phyloP scores from a whole-genome alignment of 169 alveolate genomes.

The Neospora caninum region DNA sequence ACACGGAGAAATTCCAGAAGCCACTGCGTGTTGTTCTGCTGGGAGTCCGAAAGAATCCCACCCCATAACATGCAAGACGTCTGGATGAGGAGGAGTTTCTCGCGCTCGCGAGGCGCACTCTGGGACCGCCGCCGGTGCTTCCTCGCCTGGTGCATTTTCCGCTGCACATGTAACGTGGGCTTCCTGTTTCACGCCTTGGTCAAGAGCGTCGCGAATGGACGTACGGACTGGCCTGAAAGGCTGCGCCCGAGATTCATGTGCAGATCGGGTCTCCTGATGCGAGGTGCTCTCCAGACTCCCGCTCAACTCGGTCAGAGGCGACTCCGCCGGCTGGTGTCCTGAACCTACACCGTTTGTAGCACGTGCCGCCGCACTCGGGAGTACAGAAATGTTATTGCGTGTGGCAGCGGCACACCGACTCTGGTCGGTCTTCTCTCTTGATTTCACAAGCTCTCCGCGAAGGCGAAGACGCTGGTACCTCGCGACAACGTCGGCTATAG shows the following conservation, averaged over 20 bases:
- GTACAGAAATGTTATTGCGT: too few species aligned
- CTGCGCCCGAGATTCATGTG: too few species aligned
- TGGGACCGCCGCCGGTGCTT: not conserved
- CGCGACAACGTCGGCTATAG: slow-evolving; percentile 89
- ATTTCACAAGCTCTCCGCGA: not conserved
- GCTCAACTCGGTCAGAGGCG: too few species aligned
- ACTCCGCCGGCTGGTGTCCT: too few species aligned
- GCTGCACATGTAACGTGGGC: not conserved
- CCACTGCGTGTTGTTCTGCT: slow-evolving; percentile 91
- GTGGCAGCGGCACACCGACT: too few species aligned
- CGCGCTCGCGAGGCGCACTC: slow-evolving; percentile 7
- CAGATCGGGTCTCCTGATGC: too few species aligned
- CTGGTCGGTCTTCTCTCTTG: not conserved
- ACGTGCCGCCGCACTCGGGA: too few species aligned
- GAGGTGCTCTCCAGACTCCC: too few species aligned
- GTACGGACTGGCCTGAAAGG: too few species aligned
- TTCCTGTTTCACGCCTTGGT: not conserved
- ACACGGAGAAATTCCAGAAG: slow-evolving; percentile 77
- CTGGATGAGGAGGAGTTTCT: slow-evolving; percentile 74
- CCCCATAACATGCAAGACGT: slow-evolving; percentile 93
- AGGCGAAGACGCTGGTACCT: slow-evolving; percentile 83
- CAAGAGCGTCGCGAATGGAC: not conserved
- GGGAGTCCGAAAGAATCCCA: slow-evolving; percentile 96
- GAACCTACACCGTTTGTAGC: too few species aligned
- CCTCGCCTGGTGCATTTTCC: not conserved